These are phyloP conservation scores for Talaromyces sp. DNA, from an alignment of 2,329 filamentous ascomycete species.

Conservation along the genomic window DNA sequence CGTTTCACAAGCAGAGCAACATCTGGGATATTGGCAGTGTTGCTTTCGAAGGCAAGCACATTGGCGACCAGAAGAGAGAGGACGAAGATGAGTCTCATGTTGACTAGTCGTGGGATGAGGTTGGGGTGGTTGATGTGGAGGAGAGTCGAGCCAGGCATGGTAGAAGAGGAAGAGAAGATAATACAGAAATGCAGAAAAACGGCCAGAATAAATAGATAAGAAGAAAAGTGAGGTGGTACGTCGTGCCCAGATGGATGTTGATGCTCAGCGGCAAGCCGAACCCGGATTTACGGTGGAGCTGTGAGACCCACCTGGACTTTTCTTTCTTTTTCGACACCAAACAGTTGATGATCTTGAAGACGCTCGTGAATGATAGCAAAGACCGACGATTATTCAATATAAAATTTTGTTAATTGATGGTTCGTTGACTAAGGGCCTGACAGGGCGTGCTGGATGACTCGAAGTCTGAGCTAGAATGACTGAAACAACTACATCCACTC, in stretches of 20 bases:
- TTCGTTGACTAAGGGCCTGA: background rate
- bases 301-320: background rate
- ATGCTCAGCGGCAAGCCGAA: background rate
- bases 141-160: background rate
- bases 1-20: slow-evolving; percentile 4
- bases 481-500: background rate
- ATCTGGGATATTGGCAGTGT: background rate
- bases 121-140: background rate
- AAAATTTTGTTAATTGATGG: too few relatives aligned
- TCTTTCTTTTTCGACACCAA: background rate
- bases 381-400: too few relatives aligned
- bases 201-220: background rate
- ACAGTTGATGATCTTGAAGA: background rate
- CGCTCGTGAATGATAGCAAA: background rate
- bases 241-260: background rate
- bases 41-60: slow-evolving; percentile 12
- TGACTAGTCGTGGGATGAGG: slow-evolving; percentile 1
- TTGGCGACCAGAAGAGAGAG: slow-evolving; percentile 14
- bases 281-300: slow-evolving; percentile 17
- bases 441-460: background rate
- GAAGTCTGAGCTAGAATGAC: background rate
- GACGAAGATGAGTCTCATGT: slow-evolving; percentile 17
- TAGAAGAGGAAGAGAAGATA: background rate
- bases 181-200: background rate
- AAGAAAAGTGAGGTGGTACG: background rate